A percentile compares a stretch with the other conserved stretches of the same genome.
These are phyloP conservation scores for Stephania japonica DNA, from an alignment of 164 flowering plant genomes.

Conservation along the genomic window DNA sequence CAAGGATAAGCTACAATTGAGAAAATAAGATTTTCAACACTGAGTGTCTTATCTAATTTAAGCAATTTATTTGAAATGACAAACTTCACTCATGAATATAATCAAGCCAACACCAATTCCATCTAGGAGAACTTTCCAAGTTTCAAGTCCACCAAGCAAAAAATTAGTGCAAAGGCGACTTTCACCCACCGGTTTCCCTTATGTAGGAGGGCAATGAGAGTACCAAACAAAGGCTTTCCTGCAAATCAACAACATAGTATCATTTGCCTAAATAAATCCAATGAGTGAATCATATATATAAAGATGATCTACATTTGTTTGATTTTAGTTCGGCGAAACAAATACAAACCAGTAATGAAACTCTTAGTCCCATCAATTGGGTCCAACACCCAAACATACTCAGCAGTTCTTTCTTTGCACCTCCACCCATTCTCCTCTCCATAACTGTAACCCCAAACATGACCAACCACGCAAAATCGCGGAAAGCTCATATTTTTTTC, in stretches of 20 bases:
- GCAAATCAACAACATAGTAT: slow-evolving; percentile 19
- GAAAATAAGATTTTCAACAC: too few species aligned
- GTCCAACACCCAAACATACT: slow-evolving; percentile 94
- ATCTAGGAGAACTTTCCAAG: too few species aligned
- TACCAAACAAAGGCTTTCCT: slow-evolving; percentile 99
- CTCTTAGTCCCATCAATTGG: slow-evolving; percentile 99
- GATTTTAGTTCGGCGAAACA: not conserved
- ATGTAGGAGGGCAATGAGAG: slow-evolving; percentile 77
- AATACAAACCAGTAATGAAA: slow-evolving; percentile 72
- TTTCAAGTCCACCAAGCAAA: too few species aligned
- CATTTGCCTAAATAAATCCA: not conserved
- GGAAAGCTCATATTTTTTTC: not conserved
- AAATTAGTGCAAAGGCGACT: not conserved
- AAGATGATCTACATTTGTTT: too few species aligned
- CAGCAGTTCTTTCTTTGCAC: slow-evolving; percentile 65
- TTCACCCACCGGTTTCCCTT: slow-evolving; percentile 72
- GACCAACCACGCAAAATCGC: too few species aligned
- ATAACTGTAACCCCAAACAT: slow-evolving; percentile 41
- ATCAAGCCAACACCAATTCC: too few species aligned
- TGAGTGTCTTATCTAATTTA: too few species aligned
- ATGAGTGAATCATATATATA: too few species aligned
- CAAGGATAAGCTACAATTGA: too few species aligned
- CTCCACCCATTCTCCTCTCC: slow-evolving; percentile 99
- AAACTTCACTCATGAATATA: too few species aligned
- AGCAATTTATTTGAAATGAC: too few species aligned